Evolutionary conservation across 768 basidiomycete species (phyloP), one percentile per base, ranked within the genome.

Genomic region (Neoboletus subvelutipes): DNA sequence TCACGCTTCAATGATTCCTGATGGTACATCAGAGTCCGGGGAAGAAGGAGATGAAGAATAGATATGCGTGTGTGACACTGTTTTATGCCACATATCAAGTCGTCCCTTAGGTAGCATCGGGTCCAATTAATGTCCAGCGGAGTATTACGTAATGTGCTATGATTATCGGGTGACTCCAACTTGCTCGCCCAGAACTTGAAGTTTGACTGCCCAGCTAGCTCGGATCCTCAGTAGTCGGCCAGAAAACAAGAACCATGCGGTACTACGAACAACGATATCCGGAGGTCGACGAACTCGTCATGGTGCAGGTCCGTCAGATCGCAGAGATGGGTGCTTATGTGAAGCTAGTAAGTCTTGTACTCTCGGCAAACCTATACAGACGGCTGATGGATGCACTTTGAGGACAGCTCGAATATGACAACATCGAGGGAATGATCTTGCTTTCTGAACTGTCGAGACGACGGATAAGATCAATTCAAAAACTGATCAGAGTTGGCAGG

Each of bases 261-360:
- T 98, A 93, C 75, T 97, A 96, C 74, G 87, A 92, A 72, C 90
- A 90, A 68, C 85, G 87, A 65, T 97, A 94, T 71, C 94, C 94
- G 28, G 92, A 98, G 74, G 92, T 97, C 60, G 96, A 99, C 72
- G 92, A 97, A 73, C 87, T 98, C 50, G 97, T 98, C 75, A 98
- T 98, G 96, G 97, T 99, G 13, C 95, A 98, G 71, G 97, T 99
- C 61, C 91, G 92, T 73, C 94, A 97, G 77, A 99, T 99, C 67
- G 93, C 94, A 51, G 96, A 99, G 75, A 99, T 98, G 96, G 97
- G 97, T 47, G 97, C 97, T 45, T 98, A 99, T 72, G 97, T 99
- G 61, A 98, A 98, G 70, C 81, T 99, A 64, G 95, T 96, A 63
- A 64, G 90, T 77, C 22, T 11, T n/a, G 24, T 22, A 1, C 15